These are phyloP conservation scores for Eucalyptus virginea DNA, from an alignment of 345 rosid genomes.

Conservation along the genomic window DNA sequence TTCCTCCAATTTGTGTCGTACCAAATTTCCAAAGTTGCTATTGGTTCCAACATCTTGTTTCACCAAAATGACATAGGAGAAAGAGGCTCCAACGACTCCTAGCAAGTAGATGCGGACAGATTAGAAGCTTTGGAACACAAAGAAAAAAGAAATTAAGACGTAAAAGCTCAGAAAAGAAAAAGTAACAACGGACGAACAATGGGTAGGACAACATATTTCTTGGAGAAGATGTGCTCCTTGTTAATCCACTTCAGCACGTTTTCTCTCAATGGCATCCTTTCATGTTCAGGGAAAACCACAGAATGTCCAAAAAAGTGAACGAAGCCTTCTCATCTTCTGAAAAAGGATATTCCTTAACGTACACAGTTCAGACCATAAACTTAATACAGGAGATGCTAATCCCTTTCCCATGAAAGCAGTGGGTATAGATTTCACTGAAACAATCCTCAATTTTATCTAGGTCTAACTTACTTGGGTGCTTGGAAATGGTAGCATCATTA, in stretches of 20 bases:
- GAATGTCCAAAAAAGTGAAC: conserved; percentile 16
- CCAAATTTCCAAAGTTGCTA: too few relatives aligned
- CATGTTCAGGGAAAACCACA: conserved; percentile 16
- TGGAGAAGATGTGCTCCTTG: conserved; percentile 14
- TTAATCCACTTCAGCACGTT: conserved; percentile 23
- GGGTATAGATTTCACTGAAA: not conserved
- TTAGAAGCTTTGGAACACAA: not conserved
- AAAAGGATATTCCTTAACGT: conserved; percentile 6
- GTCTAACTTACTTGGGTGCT: not conserved
- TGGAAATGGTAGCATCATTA: not conserved
- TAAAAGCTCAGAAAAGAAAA: not conserved
- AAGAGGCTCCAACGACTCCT: not conserved
- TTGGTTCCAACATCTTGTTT: not conserved
- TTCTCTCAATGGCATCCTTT: not conserved
- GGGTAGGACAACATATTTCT: conserved; percentile 35
- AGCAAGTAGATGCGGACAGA: not conserved
- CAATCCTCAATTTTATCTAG: not conserved
- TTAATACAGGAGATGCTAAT: not conserved
- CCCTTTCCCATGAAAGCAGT: too few relatives aligned
- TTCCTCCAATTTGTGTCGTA: too few relatives aligned
- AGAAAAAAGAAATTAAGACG: too few relatives aligned
- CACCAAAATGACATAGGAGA: conserved; percentile 8
- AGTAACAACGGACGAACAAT: conserved; percentile 16
- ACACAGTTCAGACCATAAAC: not conserved
- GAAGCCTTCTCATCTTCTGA: conserved; percentile 5